phyloP scores from a whole-genome alignment of 2,329 filamentous ascomycete genomes.

The Chaetothyriales sp. region DNA sequence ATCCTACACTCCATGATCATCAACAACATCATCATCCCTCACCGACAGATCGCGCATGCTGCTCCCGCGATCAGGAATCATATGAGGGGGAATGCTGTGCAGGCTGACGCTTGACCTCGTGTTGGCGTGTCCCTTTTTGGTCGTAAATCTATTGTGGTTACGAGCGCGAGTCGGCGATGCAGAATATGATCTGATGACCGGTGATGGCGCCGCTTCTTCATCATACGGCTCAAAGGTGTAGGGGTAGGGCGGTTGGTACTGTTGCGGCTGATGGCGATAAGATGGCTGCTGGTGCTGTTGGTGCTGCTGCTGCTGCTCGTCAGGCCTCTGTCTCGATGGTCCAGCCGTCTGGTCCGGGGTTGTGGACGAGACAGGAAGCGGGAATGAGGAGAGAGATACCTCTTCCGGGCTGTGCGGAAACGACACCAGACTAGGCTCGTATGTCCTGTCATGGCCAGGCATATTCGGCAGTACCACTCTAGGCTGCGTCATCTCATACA shows the following conservation, averaged over 20 bases:
- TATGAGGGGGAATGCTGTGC: conserved; percentile 14
- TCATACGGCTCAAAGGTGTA: background rate
- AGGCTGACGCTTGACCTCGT: conserved; percentile 2
- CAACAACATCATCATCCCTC: conserved; percentile 3
- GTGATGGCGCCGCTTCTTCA: background rate
- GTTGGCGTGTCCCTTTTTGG: background rate
- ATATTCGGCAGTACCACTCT: background rate
- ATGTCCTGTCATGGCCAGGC: background rate
- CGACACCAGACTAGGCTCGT: background rate
- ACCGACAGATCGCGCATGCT: conserved; percentile 11
- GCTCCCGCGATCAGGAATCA: conserved; percentile 15
- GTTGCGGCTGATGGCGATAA: background rate
- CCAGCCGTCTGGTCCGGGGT: background rate
- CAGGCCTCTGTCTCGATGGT: background rate
- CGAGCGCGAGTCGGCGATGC: background rate
- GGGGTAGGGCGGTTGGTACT: background rate
- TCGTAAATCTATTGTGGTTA: background rate
- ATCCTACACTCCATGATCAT: background rate
- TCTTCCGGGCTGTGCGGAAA: background rate
- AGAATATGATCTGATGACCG: background rate
- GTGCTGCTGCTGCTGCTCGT: background rate
- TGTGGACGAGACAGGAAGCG: background rate
- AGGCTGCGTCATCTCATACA: background rate
- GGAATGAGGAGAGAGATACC: background rate
- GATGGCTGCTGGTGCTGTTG: background rate